Evolutionary conservation across 2,329 filamentous ascomycete genomes (phyloP).

Genomic region (Mariannaea elegans): DNA sequence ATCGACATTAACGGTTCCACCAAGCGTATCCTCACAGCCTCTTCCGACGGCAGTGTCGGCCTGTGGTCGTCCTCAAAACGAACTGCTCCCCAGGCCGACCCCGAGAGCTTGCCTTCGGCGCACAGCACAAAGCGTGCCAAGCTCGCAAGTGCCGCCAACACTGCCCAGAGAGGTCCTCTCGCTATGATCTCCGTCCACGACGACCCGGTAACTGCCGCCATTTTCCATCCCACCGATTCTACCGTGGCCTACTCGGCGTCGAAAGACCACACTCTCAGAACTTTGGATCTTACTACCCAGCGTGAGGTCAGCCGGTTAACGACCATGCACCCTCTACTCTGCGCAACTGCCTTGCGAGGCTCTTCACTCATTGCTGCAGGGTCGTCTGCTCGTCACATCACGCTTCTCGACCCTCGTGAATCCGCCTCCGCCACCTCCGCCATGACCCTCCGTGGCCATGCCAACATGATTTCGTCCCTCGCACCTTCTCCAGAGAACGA

Average conservation of each 20-base stretch:
- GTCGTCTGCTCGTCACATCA: conserved; percentile 86
- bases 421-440: conserved; percentile 79
- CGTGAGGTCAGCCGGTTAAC: conserved; percentile 82
- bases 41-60: conserved; percentile 83
- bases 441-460: conserved; percentile 91
- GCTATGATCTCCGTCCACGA: conserved; percentile 77
- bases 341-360: conserved; percentile 76
- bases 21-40: conserved; percentile 84
- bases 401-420: conserved; percentile 88
- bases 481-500: conserved; percentile 68
- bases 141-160: conserved; percentile 53
- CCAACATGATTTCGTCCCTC: conserved; percentile 72
- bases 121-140: conserved; percentile 82
- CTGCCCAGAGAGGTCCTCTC: conserved; percentile 81
- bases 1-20: conserved; percentile 78
- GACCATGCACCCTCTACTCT: conserved; percentile 84
- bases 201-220: conserved; percentile 77
- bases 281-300: conserved; percentile 87
- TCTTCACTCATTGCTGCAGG: conserved; percentile 74
- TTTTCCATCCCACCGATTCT: conserved; percentile 85
- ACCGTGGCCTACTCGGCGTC: conserved; percentile 93
- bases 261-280: conserved; percentile 89
- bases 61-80: conserved; percentile 87
- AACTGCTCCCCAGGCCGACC: conserved; percentile 77
- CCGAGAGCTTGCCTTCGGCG: conserved; percentile 72